These are phyloP conservation scores for Ormosia semicastrata DNA, from an alignment of 306 rosid genomes.

Conservation along the genomic window DNA sequence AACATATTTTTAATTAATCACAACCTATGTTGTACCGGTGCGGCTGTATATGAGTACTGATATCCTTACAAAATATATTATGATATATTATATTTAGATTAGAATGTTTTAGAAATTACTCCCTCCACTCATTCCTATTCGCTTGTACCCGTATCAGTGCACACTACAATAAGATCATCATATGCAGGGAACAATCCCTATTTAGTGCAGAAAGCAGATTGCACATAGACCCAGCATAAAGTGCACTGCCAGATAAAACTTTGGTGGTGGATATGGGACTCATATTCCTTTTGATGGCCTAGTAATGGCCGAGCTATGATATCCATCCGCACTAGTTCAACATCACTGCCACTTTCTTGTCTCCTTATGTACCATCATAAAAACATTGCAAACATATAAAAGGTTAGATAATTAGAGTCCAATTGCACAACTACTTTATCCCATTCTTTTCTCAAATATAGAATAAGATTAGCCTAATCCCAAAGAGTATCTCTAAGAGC, in stretches of 20 bases:
- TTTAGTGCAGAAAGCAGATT: conserved; percentile 31
- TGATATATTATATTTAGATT: background rate
- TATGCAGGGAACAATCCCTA: conserved; percentile 24
- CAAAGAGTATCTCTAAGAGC: background rate
- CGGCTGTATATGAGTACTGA: background rate
- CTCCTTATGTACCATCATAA: conserved; percentile 29
- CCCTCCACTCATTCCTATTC: background rate
- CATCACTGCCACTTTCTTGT: conserved; percentile 6
- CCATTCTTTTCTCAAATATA: background rate
- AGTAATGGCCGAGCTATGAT: conserved; percentile 28
- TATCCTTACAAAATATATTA: background rate
- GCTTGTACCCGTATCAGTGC: background rate
- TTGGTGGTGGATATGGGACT: conserved; percentile 29
- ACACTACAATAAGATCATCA: conserved; percentile 9
- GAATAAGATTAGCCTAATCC: background rate
- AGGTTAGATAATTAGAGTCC: background rate
- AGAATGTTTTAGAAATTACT: background rate
- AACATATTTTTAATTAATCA: background rate
- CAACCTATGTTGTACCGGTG: background rate
- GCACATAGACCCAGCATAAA: conserved; percentile 36
- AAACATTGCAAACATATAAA: background rate
- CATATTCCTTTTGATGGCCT: conserved; percentile 30
- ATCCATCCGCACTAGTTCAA: conserved; percentile 23
- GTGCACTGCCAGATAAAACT: conserved; percentile 24
- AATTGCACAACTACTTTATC: conserved; percentile 1